Conservation (phyloP, 2,329 filamentous ascomycete species). For the Emericellopsis cladophorae region DNA sequence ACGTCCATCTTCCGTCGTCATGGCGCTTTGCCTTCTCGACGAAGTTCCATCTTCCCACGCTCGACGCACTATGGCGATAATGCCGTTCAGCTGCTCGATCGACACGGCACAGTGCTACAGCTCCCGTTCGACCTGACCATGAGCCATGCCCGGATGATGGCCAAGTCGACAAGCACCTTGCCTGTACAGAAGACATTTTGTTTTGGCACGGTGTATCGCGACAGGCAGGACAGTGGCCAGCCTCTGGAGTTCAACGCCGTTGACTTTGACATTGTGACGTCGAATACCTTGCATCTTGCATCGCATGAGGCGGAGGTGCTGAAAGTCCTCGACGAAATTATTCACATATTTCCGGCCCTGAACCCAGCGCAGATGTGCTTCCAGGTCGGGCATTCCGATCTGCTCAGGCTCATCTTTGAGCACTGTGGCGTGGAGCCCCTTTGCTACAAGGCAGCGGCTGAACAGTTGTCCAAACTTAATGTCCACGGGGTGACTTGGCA, state of each 20-base stretch:
- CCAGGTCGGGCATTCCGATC: slow-evolving; percentile 76
- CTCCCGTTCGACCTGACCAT: slow-evolving; percentile 90
- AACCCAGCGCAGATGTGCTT: slow-evolving; percentile 69
- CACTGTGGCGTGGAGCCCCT: slow-evolving; percentile 66
- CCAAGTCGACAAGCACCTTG: slow-evolving; percentile 49
- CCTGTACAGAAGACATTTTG: slow-evolving; percentile 66
- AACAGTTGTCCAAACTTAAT: slow-evolving; percentile 77
- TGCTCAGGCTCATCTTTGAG: slow-evolving; percentile 81
- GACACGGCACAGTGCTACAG: slow-evolving; percentile 77
- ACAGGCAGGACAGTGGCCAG: slow-evolving; percentile 65
- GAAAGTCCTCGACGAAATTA: slow-evolving; percentile 87
- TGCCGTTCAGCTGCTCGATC: slow-evolving; percentile 69
- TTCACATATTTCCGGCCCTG: slow-evolving; percentile 67
- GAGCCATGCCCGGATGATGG: slow-evolving; percentile 74
- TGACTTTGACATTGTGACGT: slow-evolving; percentile 91
- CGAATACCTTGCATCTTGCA: slow-evolving; percentile 66
- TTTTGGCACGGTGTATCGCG: slow-evolving; percentile 80
- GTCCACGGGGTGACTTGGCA: slow-evolving; percentile 70
- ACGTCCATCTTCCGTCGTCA: slow-evolving; percentile 75
- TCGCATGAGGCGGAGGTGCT: slow-evolving; percentile 88
- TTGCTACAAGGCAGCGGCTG: slow-evolving; percentile 61
- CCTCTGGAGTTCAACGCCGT: slow-evolving; percentile 78
- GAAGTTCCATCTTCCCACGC: slow-evolving; percentile 67
- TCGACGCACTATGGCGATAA: slow-evolving; percentile 65
- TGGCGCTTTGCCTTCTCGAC: slow-evolving; percentile 70